A percentile compares a stretch with the other conserved stretches of the same genome.
These are phyloP conservation scores for Melaleuca alternifolia DNA, from an alignment of 345 rosid genomes.

Conservation along the genomic window DNA sequence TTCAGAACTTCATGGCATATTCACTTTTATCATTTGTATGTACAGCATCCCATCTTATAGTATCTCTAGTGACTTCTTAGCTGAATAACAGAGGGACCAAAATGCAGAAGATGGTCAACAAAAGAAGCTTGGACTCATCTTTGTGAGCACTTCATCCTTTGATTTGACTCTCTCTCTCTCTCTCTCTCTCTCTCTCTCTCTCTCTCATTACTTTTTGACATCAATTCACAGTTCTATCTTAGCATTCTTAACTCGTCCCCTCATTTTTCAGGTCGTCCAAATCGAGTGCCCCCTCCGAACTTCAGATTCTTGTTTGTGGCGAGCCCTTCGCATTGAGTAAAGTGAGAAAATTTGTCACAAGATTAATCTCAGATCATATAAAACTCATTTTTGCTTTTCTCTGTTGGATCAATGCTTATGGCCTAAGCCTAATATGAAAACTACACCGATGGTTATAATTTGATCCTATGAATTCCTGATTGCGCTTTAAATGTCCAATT, in stretches of 20 bases:
- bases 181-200: neutral
- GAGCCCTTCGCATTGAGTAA: slow-evolving; percentile 26
- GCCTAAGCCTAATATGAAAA: neutral
- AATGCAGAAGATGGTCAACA: neutral
- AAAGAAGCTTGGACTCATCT: neutral
- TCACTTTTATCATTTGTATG: neutral
- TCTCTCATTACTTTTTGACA: neutral
- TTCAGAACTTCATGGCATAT: neutral
- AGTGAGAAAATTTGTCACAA: slow-evolving; percentile 23
- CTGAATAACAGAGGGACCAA: neutral
- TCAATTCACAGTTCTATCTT: neutral
- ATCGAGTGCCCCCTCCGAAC: slow-evolving; percentile 16
- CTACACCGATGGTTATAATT: neutral
- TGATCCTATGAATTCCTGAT: neutral
- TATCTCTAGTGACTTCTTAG: neutral
- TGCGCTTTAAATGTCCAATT: neutral
- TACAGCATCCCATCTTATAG: neutral
- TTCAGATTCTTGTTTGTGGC: slow-evolving; percentile 21
- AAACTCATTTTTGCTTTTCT: neutral
- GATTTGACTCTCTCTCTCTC: neutral
- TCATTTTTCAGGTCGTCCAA: slow-evolving; percentile 22
- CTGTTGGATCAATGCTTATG: neutral
- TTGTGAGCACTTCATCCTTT: neutral
- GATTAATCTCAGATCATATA: neutral
- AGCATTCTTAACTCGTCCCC: neutral